Conservation (phyloP, 257 asterid species). For the Solanum corneliomulleri region DNA sequence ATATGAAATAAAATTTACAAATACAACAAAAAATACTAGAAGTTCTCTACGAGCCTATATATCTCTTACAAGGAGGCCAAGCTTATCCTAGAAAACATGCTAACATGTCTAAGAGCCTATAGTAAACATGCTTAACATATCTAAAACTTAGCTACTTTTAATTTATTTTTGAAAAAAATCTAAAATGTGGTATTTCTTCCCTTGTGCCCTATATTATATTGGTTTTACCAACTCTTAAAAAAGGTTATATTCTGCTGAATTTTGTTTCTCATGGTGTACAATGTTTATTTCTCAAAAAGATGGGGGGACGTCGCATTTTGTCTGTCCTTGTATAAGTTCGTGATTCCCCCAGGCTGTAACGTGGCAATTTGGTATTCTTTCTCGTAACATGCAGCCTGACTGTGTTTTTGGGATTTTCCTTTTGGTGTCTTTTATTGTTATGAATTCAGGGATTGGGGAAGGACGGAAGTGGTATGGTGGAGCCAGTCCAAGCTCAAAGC, state of each 20-base stretch:
- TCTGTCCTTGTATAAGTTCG: neutral
- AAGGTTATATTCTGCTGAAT: neutral
- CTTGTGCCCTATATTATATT: neutral
- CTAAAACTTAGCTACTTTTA: neutral
- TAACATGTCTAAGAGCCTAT: neutral
- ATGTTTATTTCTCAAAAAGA: neutral
- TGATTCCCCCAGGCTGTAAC: slow-evolving; percentile 2
- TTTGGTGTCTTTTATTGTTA: slow-evolving; percentile 28
- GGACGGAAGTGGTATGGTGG: slow-evolving; percentile 95
- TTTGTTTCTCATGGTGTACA: neutral
- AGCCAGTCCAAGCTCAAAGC: slow-evolving; percentile 81
- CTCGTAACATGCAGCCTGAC: slow-evolving; percentile 18
- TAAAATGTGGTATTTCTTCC: neutral
- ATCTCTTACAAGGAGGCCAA: neutral
- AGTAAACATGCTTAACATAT: neutral
- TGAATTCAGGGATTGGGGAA: slow-evolving; percentile 74
- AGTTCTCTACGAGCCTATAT: neutral
- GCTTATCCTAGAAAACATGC: neutral
- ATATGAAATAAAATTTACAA: too few species aligned
- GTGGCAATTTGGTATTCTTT: slow-evolving; percentile 19
- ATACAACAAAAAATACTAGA: neutral
- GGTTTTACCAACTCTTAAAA: neutral
- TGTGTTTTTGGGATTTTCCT: slow-evolving; percentile 16
- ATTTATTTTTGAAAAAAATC: too few species aligned
- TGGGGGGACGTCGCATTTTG: neutral